Conservation (phyloP, 2,329 filamentous ascomycete species). For the Aspergillus ibericus region DNA sequence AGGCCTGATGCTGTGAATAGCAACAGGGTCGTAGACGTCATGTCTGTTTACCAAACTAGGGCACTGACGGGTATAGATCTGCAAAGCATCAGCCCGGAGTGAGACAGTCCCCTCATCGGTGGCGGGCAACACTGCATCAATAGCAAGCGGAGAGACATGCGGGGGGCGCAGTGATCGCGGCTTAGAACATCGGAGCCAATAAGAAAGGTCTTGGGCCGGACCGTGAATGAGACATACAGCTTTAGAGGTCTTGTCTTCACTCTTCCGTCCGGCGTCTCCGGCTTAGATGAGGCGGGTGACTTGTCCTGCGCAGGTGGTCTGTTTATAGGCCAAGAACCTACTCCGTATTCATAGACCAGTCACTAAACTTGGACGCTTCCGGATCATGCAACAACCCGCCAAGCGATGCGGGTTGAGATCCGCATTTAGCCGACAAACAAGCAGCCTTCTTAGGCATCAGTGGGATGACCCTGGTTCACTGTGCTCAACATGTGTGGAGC, state of each 20-base stretch:
- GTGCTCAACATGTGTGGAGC: neutral
- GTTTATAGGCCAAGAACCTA: neutral
- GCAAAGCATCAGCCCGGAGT: neutral
- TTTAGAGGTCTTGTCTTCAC: neutral
- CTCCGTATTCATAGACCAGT: slow-evolving; percentile 5
- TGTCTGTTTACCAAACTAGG: neutral
- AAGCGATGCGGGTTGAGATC: neutral
- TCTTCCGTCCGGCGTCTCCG: slow-evolving; percentile 3
- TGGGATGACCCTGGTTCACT: neutral
- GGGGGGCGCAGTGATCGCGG: slow-evolving; percentile 1
- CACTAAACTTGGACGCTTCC: neutral
- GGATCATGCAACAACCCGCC: slow-evolving; percentile 3
- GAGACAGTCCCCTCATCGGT: slow-evolving; percentile 2
- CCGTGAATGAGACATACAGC: slow-evolving; percentile 7
- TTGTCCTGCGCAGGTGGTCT: neutral
- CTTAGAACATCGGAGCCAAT: neutral
- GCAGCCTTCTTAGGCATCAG: neutral
- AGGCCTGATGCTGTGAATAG: slow-evolving; percentile 8
- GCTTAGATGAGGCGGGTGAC: neutral
- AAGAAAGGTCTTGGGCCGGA: neutral
- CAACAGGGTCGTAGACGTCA: neutral
- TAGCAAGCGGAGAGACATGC: slow-evolving; percentile 7
- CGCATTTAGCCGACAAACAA: neutral
- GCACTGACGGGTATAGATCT: slow-evolving; percentile 4
- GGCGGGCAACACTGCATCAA: slow-evolving; percentile 1